phyloP scores from a whole-genome alignment of 441 rosid species.

The Pelargonium australe region DNA sequence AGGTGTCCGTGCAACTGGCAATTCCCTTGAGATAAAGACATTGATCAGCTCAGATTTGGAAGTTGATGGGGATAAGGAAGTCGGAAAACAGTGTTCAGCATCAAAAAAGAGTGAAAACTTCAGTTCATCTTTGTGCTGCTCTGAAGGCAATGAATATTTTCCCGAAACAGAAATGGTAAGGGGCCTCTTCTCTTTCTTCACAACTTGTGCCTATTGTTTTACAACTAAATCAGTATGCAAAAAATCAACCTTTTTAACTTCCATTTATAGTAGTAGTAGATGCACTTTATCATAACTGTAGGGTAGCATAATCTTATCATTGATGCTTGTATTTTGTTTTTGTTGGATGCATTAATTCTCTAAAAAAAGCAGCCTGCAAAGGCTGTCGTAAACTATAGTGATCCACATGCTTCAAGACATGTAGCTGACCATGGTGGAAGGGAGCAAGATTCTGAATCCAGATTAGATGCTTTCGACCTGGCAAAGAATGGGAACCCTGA shows the following conservation, averaged over 20 bases:
- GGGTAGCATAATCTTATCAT: background rate
- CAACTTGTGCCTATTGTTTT: background rate
- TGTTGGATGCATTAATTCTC: constrained; percentile 13
- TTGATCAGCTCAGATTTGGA: constrained; percentile 18
- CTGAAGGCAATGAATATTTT: constrained; percentile 18
- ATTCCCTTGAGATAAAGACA: constrained; percentile 13
- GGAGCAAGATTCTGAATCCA: constrained; percentile 18
- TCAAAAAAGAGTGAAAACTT: constrained; percentile 20
- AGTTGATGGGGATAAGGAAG: constrained; percentile 16
- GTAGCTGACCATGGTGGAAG: constrained; percentile 20
- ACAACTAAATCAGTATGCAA: too few relatives aligned
- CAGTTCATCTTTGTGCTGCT: constrained; percentile 17
- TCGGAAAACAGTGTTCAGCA: constrained; percentile 19
- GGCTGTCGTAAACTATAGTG: constrained; percentile 17
- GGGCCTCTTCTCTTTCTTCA: constrained; percentile 4
- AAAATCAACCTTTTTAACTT: background rate
- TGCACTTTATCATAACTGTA: too few relatives aligned
- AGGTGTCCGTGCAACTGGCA: constrained; percentile 10
- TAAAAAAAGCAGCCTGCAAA: constrained; percentile 28
- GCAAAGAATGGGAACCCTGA: constrained; percentile 20
- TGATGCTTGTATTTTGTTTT: background rate
- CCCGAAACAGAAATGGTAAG: constrained; percentile 19
- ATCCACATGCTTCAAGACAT: constrained; percentile 21
- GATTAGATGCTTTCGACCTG: constrained; percentile 12
- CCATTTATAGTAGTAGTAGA: background rate